A percentile compares a stretch with the other conserved stretches of the same genome.
Evolutionary conservation across 192 early-diverging fungal species (phyloP).

Genomic region (Chytriomyces sp.): DNA sequence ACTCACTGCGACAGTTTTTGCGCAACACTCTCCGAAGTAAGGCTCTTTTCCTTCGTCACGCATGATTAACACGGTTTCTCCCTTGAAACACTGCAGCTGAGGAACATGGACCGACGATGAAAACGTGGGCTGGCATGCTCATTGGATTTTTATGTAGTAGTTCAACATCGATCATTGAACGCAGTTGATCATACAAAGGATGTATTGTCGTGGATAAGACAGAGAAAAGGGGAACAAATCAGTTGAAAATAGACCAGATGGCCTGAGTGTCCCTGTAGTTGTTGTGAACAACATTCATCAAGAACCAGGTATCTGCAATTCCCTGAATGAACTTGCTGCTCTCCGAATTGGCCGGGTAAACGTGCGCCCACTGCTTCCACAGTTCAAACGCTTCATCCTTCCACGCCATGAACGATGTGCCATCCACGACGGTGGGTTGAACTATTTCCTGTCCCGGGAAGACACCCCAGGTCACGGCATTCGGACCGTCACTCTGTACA

Average conservation of each 20-base stretch:
- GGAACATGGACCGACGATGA: no score
- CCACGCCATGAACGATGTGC: constrained; percentile 88
- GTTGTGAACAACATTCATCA: constrained; percentile 88
- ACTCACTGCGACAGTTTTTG: no score
- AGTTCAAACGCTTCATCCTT: constrained; percentile 96
- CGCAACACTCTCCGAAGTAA: no score
- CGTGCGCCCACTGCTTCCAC: constrained; percentile 83
- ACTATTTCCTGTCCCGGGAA: constrained; percentile 97
- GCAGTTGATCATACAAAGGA: no score
- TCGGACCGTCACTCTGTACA: constrained; percentile 80
- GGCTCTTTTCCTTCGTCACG: no score
- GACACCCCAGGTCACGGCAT: constrained; percentile 98
- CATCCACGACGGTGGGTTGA: constrained; percentile 94
- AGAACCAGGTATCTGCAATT: constrained; percentile 78
- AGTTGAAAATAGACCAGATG: constrained; percentile 71
- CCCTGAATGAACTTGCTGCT: constrained; percentile 59
- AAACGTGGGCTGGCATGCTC: no score
- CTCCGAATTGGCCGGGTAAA: constrained; percentile 59
- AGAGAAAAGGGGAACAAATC: no score
- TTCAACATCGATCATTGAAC: no score
- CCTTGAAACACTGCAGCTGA: no score
- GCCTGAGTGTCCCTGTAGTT: constrained; percentile 76
- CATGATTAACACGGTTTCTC: no score
- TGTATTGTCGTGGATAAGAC: no score
- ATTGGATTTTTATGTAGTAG: no score